phyloP scores from a whole-genome alignment of 2,329 filamentous ascomycete species.

The Lachnellula occidentalis region DNA sequence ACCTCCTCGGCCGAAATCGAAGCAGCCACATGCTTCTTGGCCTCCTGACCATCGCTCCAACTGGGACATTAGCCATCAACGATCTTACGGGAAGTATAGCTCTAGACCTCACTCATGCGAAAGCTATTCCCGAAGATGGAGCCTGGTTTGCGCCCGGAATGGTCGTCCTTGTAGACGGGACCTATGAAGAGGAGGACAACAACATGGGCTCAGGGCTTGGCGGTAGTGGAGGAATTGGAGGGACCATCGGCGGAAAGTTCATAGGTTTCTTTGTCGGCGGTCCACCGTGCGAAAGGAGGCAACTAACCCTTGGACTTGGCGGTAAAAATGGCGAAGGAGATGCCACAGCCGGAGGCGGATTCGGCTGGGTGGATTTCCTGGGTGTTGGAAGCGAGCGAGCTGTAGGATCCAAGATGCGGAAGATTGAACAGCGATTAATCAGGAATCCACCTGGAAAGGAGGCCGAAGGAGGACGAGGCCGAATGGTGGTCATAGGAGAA shows the following conservation, averaged over 20 bases:
- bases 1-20: constrained; percentile 71
- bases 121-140: constrained; percentile 75
- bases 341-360: constrained; percentile 68
- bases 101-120: constrained; percentile 75
- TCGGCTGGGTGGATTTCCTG: constrained; percentile 96
- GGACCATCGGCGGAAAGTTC: constrained; percentile 87
- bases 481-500: constrained; percentile 75
- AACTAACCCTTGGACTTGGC: constrained; percentile 66
- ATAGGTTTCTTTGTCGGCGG: constrained; percentile 86
- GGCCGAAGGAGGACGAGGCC: constrained; percentile 38
- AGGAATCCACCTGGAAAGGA: constrained; percentile 27
- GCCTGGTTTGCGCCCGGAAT: constrained; percentile 94
- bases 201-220: constrained; percentile 64
- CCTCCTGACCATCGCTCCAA: constrained; percentile 73
- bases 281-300: constrained; percentile 82
- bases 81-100: constrained; percentile 85
- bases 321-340: constrained; percentile 48
- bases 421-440: constrained; percentile 66
- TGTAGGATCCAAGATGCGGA: constrained; percentile 75
- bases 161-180: constrained; percentile 89
- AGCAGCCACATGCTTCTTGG: constrained; percentile 83
- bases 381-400: constrained; percentile 87
- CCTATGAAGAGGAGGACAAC: constrained; percentile 91
- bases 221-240: constrained; percentile 76
- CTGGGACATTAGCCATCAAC: constrained; percentile 74